Percentiles rank a stretch among this genome's conserved stretches.
Conservation (phyloP, 2,329 filamentous ascomycete genomes). For the Ophiobolus disseminans region DNA sequence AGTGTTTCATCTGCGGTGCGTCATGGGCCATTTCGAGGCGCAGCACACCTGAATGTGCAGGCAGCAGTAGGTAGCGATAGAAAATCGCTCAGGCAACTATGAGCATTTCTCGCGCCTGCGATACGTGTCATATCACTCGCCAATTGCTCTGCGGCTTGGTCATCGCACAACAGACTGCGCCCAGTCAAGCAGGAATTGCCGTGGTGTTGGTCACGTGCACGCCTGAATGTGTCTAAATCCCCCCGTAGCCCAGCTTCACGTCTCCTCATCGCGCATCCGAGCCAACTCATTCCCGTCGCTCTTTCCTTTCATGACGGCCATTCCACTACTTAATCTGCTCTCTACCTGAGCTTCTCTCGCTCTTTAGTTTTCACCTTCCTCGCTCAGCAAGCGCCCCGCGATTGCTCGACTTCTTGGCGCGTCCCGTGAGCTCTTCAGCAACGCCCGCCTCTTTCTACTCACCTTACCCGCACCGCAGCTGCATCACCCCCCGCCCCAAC, state of each 20-base stretch:
- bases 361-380: constrained; percentile 21
- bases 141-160: constrained; percentile 20
- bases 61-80: constrained; percentile 43
- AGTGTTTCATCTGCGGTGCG: constrained; percentile 20
- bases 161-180: constrained; percentile 4
- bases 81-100: constrained; percentile 27
- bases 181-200: constrained; percentile 8
- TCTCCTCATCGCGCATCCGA: constrained; percentile 19
- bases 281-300: constrained; percentile 28
- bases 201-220: constrained; percentile 3
- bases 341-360: constrained; percentile 30
- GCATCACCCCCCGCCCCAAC: constrained; percentile 25
- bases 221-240: neutral
- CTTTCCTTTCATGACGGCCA: constrained; percentile 39
- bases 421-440: constrained; percentile 36
- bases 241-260: constrained; percentile 5
- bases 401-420: constrained; percentile 43
- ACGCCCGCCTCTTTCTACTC: constrained; percentile 24
- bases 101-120: constrained; percentile 8
- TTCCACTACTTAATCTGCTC: constrained; percentile 41
- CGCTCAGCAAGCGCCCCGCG: constrained; percentile 22
- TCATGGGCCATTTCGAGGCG: constrained; percentile 19
- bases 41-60: constrained; percentile 27
- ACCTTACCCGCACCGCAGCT: constrained; percentile 20
- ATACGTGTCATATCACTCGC: constrained; percentile 15